Evolutionary conservation across 2,329 filamentous ascomycete genomes (phyloP), one percentile per base, ranked within the genome.

Genomic region (Fusarium duplospermum): DNA sequence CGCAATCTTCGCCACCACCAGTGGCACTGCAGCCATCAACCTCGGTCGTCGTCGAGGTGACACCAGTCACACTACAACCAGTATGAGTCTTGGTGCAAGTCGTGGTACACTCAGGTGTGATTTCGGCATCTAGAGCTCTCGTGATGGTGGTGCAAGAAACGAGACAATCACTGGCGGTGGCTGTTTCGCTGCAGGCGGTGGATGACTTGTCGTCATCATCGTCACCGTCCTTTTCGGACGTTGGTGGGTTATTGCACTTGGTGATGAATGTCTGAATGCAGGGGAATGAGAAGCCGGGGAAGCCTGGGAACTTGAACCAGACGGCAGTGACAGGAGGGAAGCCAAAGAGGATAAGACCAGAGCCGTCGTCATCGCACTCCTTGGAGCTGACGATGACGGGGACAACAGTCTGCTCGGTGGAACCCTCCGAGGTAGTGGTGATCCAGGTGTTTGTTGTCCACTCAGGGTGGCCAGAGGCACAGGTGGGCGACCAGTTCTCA

Each of bases 381-480:
- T 35, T n/a, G 47, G 64, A 73, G 6, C 72, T 66, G 1, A 75
- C 66, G 0, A 75, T 33, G 10, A 75, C 69, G 1, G 73, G 73
- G 2, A 75, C 69, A 4, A 73, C 11, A 10, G 73, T 75, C 2
- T 70, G 62, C 10, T 70, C 66, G 6, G 29, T 40, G 1, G 72
- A 73, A 2, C 38, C 66, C 1, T 59, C 62, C 0, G 66, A 64
- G 1, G 72, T 72, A 3, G 72, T 75, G 1, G 72, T 74, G 33
- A 74, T 74, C 72, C 72, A 75, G 4, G 72, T 72, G 36, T 75
- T 75, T 16, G 63, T 35, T 4, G 66, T 66, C 72, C 72, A 74
- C 24, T 74, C 72, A n/a, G 24, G 45, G 7, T 56, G 29, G n/a
- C 31, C 31, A 22, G 52, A 56, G 31, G 31, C 52, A 9, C 29